Evolutionary conservation across 2,329 filamentous ascomycete species (phyloP), one percentile per base, ranked within the genome.

Genomic region (Cucurbitaria berberidis): DNA sequence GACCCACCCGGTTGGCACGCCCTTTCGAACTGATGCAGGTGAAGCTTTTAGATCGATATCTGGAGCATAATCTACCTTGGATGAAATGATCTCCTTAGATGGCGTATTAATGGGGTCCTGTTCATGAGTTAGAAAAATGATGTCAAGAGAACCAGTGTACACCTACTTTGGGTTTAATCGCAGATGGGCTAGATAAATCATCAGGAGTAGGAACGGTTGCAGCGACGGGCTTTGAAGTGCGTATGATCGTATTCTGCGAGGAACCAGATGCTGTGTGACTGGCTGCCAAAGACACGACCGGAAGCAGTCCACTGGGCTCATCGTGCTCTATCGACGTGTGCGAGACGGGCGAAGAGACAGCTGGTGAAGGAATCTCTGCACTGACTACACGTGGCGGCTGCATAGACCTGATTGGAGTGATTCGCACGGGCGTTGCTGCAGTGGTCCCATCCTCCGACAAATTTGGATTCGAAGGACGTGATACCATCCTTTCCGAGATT

Each of bases 351-450:
- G 45, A 43, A 15, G 40, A 38, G 10, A 21, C 22, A 5, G 15
- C 29, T 11, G 54, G 38, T 9, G 45, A 51, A 1, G 38, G 11
- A 18, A 11, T n/a, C 1, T 40, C 60, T n/a, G 27, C 32, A 19
- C 54, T 60, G 2, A 21, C 2, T 18, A 59, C 54, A 16, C 62
- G 57, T 29, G 65, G 43, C n/a, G 61, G 59, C 32, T 60, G 59
- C 65, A 67, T 68, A 0, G 62, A 59, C 8, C 66, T 53, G 36
- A 69, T 67, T 15, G 66, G 66, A 8, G 42, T 54, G 38, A 64
- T 51, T 38, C 54, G 60, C 1, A 56, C 22, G 15, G 41, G 15
- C 15, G 45, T 34, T 6, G 22, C 47, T 7, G 34, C 41, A 19
- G 40, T 52, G 1, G 19, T 41, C 24, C 41, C 45, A 1, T 21